These are phyloP conservation scores for Chernovozyma sophiae-reginae DNA, from an alignment of 1,139 yeast genomes.

Conservation along the genomic window DNA sequence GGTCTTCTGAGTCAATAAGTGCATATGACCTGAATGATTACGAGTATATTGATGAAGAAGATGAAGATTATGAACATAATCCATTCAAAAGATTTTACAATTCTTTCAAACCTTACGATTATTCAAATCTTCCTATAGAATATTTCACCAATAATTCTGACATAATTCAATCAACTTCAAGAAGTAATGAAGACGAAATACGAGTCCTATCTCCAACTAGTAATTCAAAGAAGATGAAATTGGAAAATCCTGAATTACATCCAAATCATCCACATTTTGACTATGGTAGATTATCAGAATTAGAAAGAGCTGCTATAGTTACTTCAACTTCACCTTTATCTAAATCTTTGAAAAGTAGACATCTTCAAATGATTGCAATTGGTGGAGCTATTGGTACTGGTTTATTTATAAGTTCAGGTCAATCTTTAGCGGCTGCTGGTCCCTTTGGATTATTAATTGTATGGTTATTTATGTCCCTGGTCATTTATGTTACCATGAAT, in stretches of 20 bases:
- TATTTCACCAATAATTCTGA: slow-evolving; percentile 5
- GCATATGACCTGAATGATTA: neutral
- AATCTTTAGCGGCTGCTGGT: slow-evolving; percentile 31
- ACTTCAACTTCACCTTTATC: slow-evolving; percentile 29
- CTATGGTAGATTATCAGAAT: slow-evolving; percentile 22
- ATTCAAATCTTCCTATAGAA: slow-evolving; percentile 16
- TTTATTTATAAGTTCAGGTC: slow-evolving; percentile 35
- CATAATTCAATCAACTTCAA: neutral
- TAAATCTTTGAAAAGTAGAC: slow-evolving; percentile 32
- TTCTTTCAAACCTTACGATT: slow-evolving; percentile 27
- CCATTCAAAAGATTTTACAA: slow-evolving; percentile 20
- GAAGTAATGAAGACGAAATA: neutral
- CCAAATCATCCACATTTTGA: slow-evolving; percentile 27
- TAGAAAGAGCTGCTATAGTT: slow-evolving; percentile 30
- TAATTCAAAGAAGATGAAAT: neutral
- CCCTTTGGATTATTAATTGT: slow-evolving; percentile 33
- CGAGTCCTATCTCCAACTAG: slow-evolving; percentile 1
- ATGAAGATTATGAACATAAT: slow-evolving; percentile 12
- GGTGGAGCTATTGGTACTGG: slow-evolving; percentile 45
- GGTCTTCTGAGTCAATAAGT: neutral
- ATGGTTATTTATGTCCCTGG: slow-evolving; percentile 27
- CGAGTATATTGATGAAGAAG: slow-evolving; percentile 8
- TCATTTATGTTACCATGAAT: slow-evolving; percentile 32
- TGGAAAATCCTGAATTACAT: slow-evolving; percentile 7
- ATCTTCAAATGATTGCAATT: slow-evolving; percentile 38